Conservation (phyloP, 2,329 filamentous ascomycete genomes). For the Alternaria rosae region DNA sequence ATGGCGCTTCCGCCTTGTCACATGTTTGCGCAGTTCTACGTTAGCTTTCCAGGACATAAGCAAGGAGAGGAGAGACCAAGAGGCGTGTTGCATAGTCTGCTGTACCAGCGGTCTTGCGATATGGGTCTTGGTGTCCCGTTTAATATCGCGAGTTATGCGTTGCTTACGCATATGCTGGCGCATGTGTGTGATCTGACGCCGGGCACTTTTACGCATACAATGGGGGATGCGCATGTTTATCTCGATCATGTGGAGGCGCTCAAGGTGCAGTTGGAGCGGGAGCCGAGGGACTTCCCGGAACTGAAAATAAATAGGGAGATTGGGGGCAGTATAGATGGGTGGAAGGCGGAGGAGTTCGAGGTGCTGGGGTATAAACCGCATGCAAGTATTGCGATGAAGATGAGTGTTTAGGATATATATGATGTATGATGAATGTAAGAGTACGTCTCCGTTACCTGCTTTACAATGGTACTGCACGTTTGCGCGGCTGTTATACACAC, state of each 20-base stretch:
- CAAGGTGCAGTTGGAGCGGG: slow-evolving; percentile 77
- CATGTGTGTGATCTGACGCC: slow-evolving; percentile 84
- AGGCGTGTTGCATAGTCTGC: slow-evolving; percentile 81
- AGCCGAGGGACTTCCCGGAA: slow-evolving; percentile 81
- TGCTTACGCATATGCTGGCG: slow-evolving; percentile 94
- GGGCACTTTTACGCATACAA: slow-evolving; percentile 88
- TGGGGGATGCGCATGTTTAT: slow-evolving; percentile 99
- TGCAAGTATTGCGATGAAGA: slow-evolving; percentile 95
- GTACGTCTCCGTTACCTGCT: neutral
- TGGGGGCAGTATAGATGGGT: slow-evolving; percentile 84
- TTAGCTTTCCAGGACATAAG: slow-evolving; percentile 68
- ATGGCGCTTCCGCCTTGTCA: slow-evolving; percentile 96
- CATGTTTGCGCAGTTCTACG: slow-evolving; percentile 98
- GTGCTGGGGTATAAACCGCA: slow-evolving; percentile 90
- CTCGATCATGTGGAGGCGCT: slow-evolving; percentile 90
- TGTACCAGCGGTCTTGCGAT: slow-evolving; percentile 95
- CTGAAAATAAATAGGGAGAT: slow-evolving; percentile 74
- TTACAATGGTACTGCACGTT: neutral
- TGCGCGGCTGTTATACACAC: neutral
- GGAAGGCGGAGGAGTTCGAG: slow-evolving; percentile 86
- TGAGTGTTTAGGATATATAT: slow-evolving; percentile 73
- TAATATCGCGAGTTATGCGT: slow-evolving; percentile 94
- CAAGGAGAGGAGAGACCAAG: slow-evolving; percentile 51
- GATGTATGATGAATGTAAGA: neutral
- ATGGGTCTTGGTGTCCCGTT: slow-evolving; percentile 98